Evolutionary conservation across 495 filamentous ascomycete genomes (phyloP), one percentile per base, ranked within the genome.

Genomic region (Neurospora tetrasperma): DNA sequence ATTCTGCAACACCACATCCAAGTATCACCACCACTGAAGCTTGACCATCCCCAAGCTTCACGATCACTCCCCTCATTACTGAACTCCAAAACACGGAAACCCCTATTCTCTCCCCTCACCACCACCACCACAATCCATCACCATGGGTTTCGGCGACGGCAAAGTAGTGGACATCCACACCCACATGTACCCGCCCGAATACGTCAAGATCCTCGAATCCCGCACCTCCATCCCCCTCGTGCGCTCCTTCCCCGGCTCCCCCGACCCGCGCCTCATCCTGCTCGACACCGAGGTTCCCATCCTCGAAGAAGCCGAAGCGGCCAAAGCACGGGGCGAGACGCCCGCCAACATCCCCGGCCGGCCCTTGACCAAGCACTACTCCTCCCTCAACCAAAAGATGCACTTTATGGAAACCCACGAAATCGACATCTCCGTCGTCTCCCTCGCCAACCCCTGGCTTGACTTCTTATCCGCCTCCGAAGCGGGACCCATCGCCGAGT

Each of bases 361-460:
- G 5, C 92, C 93, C 7, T 86, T 96, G n/a, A 92, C 92, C 38
- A 82, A 86, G 3, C 89, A 91, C 71, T 96, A 92, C 81, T 90
- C 87, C 71, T 89, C 91, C 69, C 89, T 93, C 71, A 79, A 82
- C 5, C 84, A 90, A 72, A 97, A 97, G 71, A 85, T 97, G 6
- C 81, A 86, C 23, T 98, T 98, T 82, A 98, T 98, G 95, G 85
- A 92, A 77, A 86, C 82, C 8, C 95, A 98, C 78, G 79, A 81
- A 35, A 97, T 98, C 77, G 87, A 91, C 78, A 89, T 89, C 71
- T 96, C 93, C 20, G 90, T 97, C 10, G 88, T 98, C 78, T 94
- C 92, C 0, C 90, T 97, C 59, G 95, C 95, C 31, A 98, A 98
- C 79, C 95, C 95, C 1, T 98, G 95, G 95, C 88, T 98, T 1